phyloP scores from a whole-genome alignment of 495 filamentous ascomycete genomes.

The Haplographium delicatum region DNA sequence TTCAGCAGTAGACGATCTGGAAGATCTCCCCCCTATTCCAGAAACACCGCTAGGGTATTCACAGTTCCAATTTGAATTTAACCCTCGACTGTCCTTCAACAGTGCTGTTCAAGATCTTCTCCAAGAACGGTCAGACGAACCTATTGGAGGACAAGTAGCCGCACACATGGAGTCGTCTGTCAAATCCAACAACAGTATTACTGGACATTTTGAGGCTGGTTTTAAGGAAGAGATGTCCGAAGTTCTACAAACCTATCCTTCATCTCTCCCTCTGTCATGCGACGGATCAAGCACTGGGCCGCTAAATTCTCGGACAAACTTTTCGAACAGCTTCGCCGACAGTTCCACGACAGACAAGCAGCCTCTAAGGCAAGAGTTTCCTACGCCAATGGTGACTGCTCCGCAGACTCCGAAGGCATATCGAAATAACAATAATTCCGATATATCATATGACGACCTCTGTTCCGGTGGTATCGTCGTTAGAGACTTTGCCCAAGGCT shows the following conservation, averaged over 20 bases:
- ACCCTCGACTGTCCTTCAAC: slow-evolving; percentile 12
- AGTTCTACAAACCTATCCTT: too few species aligned
- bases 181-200: too few species aligned
- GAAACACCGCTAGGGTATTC: slow-evolving; percentile 8
- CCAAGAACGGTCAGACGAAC: slow-evolving; percentile 15
- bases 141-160: slow-evolving; percentile 16
- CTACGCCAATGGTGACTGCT: slow-evolving; percentile 1
- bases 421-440: neutral
- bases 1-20: neutral
- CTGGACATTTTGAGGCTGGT: too few species aligned
- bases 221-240: too few species aligned
- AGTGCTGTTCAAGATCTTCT: slow-evolving; percentile 14
- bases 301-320: neutral
- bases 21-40: slow-evolving; percentile 2
- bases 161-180: neutral
- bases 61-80: slow-evolving; percentile 5
- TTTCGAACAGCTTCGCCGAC: neutral
- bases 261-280: too few species aligned
- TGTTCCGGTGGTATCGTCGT: neutral
- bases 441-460: neutral
- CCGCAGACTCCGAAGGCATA: neutral
- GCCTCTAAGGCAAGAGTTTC: too few species aligned
- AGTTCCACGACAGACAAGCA: neutral
- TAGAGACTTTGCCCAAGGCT: neutral
- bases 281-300: too few species aligned